Conservation (phyloP, 768 basidiomycete genomes). For the Rhizopogon vesiculosus region DNA sequence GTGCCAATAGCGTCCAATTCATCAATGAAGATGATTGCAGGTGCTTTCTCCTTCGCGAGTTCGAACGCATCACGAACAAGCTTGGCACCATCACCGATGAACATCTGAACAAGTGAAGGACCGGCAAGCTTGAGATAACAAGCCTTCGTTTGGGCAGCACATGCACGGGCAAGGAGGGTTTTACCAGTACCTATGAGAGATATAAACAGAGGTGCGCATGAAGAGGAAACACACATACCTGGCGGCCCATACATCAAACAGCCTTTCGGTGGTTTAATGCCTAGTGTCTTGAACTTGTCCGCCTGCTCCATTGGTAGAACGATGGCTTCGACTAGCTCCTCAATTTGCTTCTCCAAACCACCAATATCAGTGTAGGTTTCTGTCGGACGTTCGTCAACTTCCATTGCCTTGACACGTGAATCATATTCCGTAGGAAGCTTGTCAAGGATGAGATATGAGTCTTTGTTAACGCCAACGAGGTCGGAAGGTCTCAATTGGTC, state of each 20-base stretch:
- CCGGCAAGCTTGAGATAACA: slow-evolving; percentile 98
- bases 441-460: slow-evolving; percentile 95
- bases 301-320: slow-evolving; percentile 98
- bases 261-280: slow-evolving; percentile 96
- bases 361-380: slow-evolving; percentile 98
- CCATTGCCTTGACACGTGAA: slow-evolving; percentile 98
- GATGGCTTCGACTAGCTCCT: slow-evolving; percentile 96
- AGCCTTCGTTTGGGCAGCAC: slow-evolving; percentile 96
- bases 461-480: slow-evolving; percentile 98
- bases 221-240: slow-evolving; percentile 39
- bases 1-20: slow-evolving; percentile 99
- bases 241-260: slow-evolving; percentile 99
- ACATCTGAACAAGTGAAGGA: slow-evolving; percentile 98
- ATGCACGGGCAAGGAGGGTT: slow-evolving; percentile 94
- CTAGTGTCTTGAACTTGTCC: slow-evolving; percentile 97
- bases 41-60: slow-evolving; percentile 96
- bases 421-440: slow-evolving; percentile 96
- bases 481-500: slow-evolving; percentile 88
- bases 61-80: slow-evolving; percentile 98
- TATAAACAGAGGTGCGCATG: not conserved
- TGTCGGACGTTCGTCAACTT: slow-evolving; percentile 96
- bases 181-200: slow-evolving; percentile 80
- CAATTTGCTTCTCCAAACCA: slow-evolving; percentile 98
- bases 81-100: slow-evolving; percentile 99
- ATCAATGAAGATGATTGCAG: slow-evolving; percentile 99